Base-by-base conservation (phyloP, 768 basidiomycete genomes). In the Russula olivacea region DNA sequence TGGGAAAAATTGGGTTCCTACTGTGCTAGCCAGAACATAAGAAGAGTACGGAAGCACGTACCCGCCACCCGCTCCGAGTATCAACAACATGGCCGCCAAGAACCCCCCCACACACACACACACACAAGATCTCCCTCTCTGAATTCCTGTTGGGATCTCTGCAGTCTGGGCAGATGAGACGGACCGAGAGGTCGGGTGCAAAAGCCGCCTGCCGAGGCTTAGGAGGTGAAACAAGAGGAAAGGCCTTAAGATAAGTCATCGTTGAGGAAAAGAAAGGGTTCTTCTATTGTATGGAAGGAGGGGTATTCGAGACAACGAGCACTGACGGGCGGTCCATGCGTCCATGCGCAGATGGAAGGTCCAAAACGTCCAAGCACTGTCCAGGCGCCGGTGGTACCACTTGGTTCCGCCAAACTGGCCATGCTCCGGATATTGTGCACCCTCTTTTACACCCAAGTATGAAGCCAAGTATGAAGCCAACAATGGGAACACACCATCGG, bases 71-170 rank as follows among this genome's bases (percentile, higher is more conserved):
- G 77, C 92, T 94, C 74, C 96, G 81, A 40, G 97, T 98, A 76
- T 99, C 97, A 34, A 98, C 95, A 56, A 99, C 86, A 68, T 93
- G 83, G 74, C 98, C 97, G 70, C 96, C 96, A 67, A 98, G 78
- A 68, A 99, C 94, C 69, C 98, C 80, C 61, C 95, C 93, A 80
- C 93, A 96, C n/a, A 66, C 83, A 82, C 71, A 88, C 89, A 78
- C 95, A 93, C 69, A 98, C 97, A 72, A 98, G 85, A 77, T 99
- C 97, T 71, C 97, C 97, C 68, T 90, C 91, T 71, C 91, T 91
- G 76, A 96, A 98, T 79, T 98, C 93, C 79, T 99, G 71, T 91
- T 90, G 62, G 92, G 91, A 71, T 92, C 90, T 76, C 89, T 81
- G 78, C 96, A 98, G 71, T 98, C 94, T 21, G 94, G 95, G 73